phyloP scores from a whole-genome alignment of 2,329 filamentous ascomycete species.

The Thielaviopsis populi region DNA sequence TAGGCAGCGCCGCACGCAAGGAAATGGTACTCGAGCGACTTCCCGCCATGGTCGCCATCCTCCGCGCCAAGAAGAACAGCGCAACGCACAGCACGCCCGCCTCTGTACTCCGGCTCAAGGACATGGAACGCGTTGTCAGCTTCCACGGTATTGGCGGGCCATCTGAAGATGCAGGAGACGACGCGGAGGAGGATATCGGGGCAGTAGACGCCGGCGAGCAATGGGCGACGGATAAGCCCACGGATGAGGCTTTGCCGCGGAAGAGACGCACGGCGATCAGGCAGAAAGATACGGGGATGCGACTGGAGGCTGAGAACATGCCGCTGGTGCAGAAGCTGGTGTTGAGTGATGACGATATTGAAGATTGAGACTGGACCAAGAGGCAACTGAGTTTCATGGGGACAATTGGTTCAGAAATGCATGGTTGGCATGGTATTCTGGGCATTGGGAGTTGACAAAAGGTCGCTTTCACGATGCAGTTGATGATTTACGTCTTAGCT shows the following conservation, averaged over 20 bases:
- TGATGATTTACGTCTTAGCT: not conserved
- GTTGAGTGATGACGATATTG: constrained; percentile 72
- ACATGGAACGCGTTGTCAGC: constrained; percentile 53
- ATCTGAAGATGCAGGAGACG: constrained; percentile 10
- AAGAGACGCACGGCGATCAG: constrained; percentile 32
- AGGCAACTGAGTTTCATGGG: no score
- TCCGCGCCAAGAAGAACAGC: constrained; percentile 28
- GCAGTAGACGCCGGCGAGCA: constrained; percentile 19
- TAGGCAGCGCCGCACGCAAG: constrained; percentile 50
- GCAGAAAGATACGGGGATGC: constrained; percentile 20
- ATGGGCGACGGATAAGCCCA: constrained; percentile 48
- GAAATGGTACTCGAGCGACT: constrained; percentile 74
- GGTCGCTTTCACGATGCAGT: not conserved
- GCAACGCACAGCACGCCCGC: constrained; percentile 10
- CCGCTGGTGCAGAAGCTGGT: constrained; percentile 46
- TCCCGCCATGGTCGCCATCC: constrained; percentile 66
- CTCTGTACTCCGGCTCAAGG: constrained; percentile 29
- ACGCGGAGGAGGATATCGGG: constrained; percentile 30
- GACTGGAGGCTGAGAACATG: constrained; percentile 29
- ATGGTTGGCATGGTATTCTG: not conserved
- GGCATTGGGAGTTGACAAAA: not conserved
- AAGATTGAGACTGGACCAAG: constrained; percentile 34
- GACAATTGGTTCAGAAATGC: no score
- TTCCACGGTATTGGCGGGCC: constrained; percentile 43
- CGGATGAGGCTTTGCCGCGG: constrained; percentile 36